Evolutionary conservation across 352 stramenopile genomes (phyloP).

Genomic region (Globisporangium takayamanum): DNA sequence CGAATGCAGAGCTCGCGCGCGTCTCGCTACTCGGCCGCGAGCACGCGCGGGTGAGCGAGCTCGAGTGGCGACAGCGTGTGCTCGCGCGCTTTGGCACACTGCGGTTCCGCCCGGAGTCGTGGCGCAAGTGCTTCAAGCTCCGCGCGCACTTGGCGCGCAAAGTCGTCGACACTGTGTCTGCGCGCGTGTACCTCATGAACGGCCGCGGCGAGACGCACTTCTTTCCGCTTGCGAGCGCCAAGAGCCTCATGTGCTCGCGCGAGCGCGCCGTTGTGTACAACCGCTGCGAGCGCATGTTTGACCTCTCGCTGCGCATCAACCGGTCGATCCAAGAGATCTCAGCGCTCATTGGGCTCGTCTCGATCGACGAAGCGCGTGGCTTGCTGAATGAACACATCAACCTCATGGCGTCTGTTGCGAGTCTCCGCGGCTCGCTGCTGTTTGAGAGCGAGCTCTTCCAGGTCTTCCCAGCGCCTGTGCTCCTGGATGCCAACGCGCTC

Average conservation of each 20-base stretch:
- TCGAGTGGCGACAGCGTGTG: constrained; percentile 59
- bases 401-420: constrained; percentile 75
- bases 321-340: constrained; percentile 85
- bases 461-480: constrained; percentile 74
- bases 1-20: constrained; percentile 28
- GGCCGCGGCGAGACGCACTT: constrained; percentile 60
- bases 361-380: constrained; percentile 62
- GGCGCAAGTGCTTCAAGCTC: constrained; percentile 61
- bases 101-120: constrained; percentile 44
- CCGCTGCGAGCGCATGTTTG: constrained; percentile 83
- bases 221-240: constrained; percentile 44
- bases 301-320: constrained; percentile 83
- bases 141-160: constrained; percentile 55
- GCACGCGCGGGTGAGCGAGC: constrained; percentile 34
- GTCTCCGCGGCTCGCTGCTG: constrained; percentile 63
- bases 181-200: constrained; percentile 83
- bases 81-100: constrained; percentile 40
- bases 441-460: constrained; percentile 85
- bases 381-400: constrained; percentile 83
- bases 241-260: constrained; percentile 68
- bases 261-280: constrained; percentile 77
- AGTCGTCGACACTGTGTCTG: constrained; percentile 49
- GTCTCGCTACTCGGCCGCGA: constrained; percentile 47
- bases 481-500: constrained; percentile 73
- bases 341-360: constrained; percentile 75